Conservation (phyloP, 306 rosid genomes). For the Fagus crenata region DNA sequence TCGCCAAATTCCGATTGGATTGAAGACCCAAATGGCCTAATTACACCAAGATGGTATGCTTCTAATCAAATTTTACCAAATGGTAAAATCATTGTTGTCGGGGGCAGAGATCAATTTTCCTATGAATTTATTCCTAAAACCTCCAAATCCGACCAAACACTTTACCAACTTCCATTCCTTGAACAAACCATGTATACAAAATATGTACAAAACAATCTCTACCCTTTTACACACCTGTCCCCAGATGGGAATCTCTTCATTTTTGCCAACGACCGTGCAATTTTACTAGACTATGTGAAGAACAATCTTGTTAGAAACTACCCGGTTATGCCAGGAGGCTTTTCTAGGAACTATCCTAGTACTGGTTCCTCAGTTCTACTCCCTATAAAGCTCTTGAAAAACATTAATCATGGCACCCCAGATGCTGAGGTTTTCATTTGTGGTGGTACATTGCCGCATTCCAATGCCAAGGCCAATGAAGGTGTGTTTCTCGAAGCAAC, state of each 20-base stretch:
- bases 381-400: conserved; percentile 16
- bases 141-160: conserved; percentile 1
- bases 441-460: conserved; percentile 35
- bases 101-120: conserved; percentile 31
- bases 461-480: conserved; percentile 29
- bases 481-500: conserved; percentile 26
- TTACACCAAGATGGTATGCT: conserved; percentile 36
- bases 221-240: conserved; percentile 35
- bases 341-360: conserved; percentile 42
- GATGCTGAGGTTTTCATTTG: conserved; percentile 35
- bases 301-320: conserved; percentile 20
- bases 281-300: conserved; percentile 27
- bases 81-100: conserved; percentile 35
- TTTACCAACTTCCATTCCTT: conserved; percentile 29
- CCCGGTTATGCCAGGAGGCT: conserved; percentile 28
- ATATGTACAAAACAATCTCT: conserved; percentile 33
- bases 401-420: not conserved
- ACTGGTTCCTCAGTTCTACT: conserved; percentile 40
- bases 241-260: conserved; percentile 37
- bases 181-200: conserved; percentile 21
- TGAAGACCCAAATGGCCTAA: conserved; percentile 29
- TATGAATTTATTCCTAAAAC: conserved; percentile 40
- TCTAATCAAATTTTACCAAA: conserved; percentile 36
- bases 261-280: conserved; percentile 38
- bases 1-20: conserved; percentile 31